Base-by-base conservation (phyloP, 805 yeast species). In the Torulaspora maleeae region DNA sequence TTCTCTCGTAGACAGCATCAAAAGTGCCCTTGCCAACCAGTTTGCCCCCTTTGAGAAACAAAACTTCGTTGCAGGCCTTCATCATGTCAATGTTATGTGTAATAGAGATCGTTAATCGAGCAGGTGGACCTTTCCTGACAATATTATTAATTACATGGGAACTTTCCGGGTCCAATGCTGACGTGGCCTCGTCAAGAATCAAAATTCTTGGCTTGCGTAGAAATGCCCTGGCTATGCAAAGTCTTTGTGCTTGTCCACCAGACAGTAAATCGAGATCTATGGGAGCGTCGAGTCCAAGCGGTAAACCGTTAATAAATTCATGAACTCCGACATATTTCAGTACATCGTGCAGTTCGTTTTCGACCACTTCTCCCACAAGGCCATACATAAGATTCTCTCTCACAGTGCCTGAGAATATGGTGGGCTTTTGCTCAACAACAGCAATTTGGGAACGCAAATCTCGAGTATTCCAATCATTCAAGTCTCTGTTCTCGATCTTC, bases 161-260 rank as follows among this genome's bases (percentile, higher is more conserved):
- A 51, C 82, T 84, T 15, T 71, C 75, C 0, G 82, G 71, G 60
- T 93, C 99, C 39, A 93, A 69, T 0, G 95, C 85, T 0, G 97
- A 82, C 0, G 98, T 89, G 54, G 90, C 83, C 61, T 93, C 99
- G 64, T 93, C 99, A 39, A 93, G 64, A 15, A 81, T 67, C 42
- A 79, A 58, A 4, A 89, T 67, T 33, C 79, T 64, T 0, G 97
- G 93, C 16, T 73, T 69, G 29, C 90, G 67, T 4, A 90, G 47
- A 3, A 93, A 51, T 0, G 95, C 93, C 41, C 98, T 73, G 0
- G 91, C 95, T 41, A 93, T 79, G 0, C 93, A 82, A 1, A 93
- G 61, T 45, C 97, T 68, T 61, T 93, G 98, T 7, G 83, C 72
- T 62, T 93, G 98, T 2, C 99, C 99, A 22, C 95, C 95, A 1